Evolutionary conservation across 2,329 filamentous ascomycete species (phyloP).

Genomic region (Aspergillus sclerotialis): DNA sequence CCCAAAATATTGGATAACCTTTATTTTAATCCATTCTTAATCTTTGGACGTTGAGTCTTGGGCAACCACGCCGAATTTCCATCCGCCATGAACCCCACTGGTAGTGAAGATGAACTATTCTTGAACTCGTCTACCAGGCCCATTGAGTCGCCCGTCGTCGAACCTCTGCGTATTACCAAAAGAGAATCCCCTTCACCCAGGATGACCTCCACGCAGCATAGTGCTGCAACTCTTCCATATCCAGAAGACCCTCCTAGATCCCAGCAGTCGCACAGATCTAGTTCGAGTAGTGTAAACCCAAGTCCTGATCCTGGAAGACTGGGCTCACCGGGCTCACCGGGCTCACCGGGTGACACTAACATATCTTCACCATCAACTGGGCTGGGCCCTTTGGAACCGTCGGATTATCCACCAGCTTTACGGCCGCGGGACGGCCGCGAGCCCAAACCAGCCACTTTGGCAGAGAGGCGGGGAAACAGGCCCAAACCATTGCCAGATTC

Average conservation of each 20-base stretch:
- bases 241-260: slow-evolving; percentile 55
- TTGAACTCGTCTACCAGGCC: slow-evolving; percentile 33
- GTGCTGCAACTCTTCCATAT: slow-evolving; percentile 61
- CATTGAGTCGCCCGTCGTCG: slow-evolving; percentile 68
- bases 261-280: slow-evolving; percentile 27
- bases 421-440: slow-evolving; percentile 44
- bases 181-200: slow-evolving; percentile 58
- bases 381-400: slow-evolving; percentile 20
- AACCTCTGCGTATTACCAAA: slow-evolving; percentile 80
- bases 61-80: too few relatives aligned
- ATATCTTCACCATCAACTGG: slow-evolving; percentile 22
- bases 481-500: slow-evolving; percentile 80
- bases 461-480: slow-evolving; percentile 67
- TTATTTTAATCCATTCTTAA: too few relatives aligned
- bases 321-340: slow-evolving; percentile 14
- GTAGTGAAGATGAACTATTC: slow-evolving; percentile 71
- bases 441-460: slow-evolving; percentile 55
- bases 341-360: slow-evolving; percentile 15
- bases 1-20: too few relatives aligned
- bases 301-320: slow-evolving; percentile 17
- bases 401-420: slow-evolving; percentile 34
- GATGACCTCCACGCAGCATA: slow-evolving; percentile 29
- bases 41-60: too few relatives aligned
- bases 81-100: too few relatives aligned
- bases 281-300: slow-evolving; percentile 21